Base-by-base conservation (phyloP, 441 rosid genomes). In the Gossypium lobatum region DNA sequence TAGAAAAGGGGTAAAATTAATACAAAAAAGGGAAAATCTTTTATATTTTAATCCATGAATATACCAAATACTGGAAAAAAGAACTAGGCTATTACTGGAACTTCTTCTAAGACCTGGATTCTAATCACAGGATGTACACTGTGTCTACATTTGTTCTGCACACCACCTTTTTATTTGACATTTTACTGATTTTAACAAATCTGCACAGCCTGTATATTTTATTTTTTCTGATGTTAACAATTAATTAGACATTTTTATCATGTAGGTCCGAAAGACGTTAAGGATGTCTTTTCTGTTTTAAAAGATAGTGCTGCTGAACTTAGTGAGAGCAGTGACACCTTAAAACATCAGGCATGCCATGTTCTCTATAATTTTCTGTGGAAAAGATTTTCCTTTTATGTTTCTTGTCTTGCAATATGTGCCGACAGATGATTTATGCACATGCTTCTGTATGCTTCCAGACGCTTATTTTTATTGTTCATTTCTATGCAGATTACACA, bases 221-320 rank as follows among this genome's bases (percentile, higher is more conserved):
- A 14, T 39, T 28, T 60, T 60, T 60, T 60, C 42, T 60, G 42
- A 60, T n/a, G 31, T 60, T 14, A 14, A 26, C 42, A 6, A 60
- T 60, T 73, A 55, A 60, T 26, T 60, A 28, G 42, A 16, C 23
- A 48, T 21, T 46, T 55, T 55, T 11, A 34, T 67, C 63, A 72
- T 81, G 76, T 86, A 95, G 99, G 89, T 80, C 80, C 91, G n/a
- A 89, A 86, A 79, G 98, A 95, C 68, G 91, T 88, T 28, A 91
- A 91, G 82, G 98, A 91, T 79, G 75, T 86, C 59, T 89, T 83
- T 80, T 76, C 79, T 70, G 78, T 86, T 80, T 89, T 93, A 71
- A 93, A 90, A 78, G 98, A 91, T 75, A 77, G 81, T 77, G 95
- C 91, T 58, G 83, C 85, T 64, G 92, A 90, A 70, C 80, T 90